Evolutionary conservation across 2,329 filamentous ascomycete species (phyloP).

Genomic region (Thielaviopsis euricoi): DNA sequence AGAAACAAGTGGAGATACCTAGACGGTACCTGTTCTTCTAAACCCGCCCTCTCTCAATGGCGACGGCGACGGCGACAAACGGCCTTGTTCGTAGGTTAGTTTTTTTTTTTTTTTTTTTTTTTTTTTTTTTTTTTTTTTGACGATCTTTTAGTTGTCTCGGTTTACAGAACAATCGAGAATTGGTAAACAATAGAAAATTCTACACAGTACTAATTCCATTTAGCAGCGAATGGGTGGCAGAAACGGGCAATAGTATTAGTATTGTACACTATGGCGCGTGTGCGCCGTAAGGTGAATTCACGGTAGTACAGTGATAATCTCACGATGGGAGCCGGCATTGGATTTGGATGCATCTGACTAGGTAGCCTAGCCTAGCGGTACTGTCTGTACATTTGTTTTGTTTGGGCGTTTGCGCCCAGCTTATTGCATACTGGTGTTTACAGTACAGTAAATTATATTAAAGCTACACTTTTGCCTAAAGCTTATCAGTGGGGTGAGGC

Average conservation of each 20-base stretch:
- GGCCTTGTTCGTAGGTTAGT: background rate
- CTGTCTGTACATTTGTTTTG: too few relatives aligned
- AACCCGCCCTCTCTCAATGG: background rate
- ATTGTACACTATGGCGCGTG: background rate
- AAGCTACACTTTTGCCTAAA: too few relatives aligned
- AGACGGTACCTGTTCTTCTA: background rate
- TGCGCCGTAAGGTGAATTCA: background rate
- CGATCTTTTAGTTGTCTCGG: background rate
- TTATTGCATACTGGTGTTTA: too few relatives aligned
- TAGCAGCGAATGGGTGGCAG: background rate
- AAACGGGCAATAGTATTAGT: background rate
- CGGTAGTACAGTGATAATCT: background rate
- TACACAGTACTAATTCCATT: background rate
- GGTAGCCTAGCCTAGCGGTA: too few relatives aligned
- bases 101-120: background rate
- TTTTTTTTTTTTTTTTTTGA: background rate
- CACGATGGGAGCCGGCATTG: too few relatives aligned
- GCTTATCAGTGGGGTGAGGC: too few relatives aligned
- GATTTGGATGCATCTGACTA: too few relatives aligned
- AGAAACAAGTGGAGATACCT: constrained; percentile 3
- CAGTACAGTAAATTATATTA: too few relatives aligned
- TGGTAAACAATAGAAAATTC: background rate
- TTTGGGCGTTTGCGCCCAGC: too few relatives aligned
- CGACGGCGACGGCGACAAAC: constrained; percentile 5
- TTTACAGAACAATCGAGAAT: background rate